Evolutionary conservation across 2,329 filamentous ascomycete species (phyloP), one percentile per base, ranked within the genome.

Genomic region (Colletotrichum costaricense): DNA sequence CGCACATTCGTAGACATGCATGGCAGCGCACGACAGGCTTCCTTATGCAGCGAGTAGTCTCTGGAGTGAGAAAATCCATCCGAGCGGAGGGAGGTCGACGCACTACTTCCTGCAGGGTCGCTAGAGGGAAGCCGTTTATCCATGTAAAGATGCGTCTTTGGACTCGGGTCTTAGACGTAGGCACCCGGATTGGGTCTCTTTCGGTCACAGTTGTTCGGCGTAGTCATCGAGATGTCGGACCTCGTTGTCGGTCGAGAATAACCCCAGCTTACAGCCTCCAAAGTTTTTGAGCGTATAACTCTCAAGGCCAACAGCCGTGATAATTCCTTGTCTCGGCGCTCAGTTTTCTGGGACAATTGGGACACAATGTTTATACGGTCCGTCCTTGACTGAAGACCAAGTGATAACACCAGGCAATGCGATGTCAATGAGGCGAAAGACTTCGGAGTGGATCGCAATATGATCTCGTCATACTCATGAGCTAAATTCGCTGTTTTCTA

Each of bases 41-140:
- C 16, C 56, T 59, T 38, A 24, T 72, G 57, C 64, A 68, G 57
- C 69, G 52, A 63, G 28, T 68, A 67, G 63, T 49, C 57, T 57
- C 14, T 49, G 14, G 24, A 16, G 6, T 35, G 42, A 63, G 54
- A 54, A n/a, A 14, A 26, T n/a, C 28, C 58, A 54, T 63, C 58
- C 58, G 24, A 63, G 42, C 63, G 69, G 69, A 69, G 65, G 19
- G 5, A 42, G 11, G 24, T 26, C 22, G 24, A 33, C 22, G 35
- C 22, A 35, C 38, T 22, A 24, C 22, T 46, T 42, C 7, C 56
- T 69, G 69, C 58, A 72, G 58, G 64, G 38, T 63, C 49, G 52
- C 6, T 58, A 49, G 35, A 26, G 42, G 35, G 12, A 42, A 49
- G 4, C 24, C 28, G 38, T 6, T 9, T 28, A 35, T 28, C 14